phyloP scores from a whole-genome alignment of 202 grass and related monocot genomes.

The Bolboschoenoplectus hybrid region DNA sequence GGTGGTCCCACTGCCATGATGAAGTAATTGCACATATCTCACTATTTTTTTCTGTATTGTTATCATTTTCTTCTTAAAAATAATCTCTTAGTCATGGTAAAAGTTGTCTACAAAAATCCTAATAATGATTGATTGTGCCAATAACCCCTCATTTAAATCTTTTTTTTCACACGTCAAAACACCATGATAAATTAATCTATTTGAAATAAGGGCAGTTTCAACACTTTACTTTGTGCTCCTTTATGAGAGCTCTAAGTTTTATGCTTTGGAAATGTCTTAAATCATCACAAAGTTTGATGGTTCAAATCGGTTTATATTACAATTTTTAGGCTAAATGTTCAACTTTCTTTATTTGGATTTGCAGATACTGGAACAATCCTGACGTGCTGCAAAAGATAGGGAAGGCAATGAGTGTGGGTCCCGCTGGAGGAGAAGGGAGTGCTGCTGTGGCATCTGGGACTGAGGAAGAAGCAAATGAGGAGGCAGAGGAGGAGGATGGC shows the following conservation, averaged over 20 bases:
- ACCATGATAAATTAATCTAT: neutral
- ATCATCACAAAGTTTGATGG: slow-evolving; percentile 8
- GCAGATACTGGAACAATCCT: slow-evolving; percentile 96
- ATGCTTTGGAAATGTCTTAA: neutral
- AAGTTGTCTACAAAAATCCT: neutral
- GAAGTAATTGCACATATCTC: slow-evolving; percentile 54
- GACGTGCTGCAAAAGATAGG: slow-evolving; percentile 92
- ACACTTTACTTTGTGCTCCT: neutral
- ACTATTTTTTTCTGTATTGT: neutral
- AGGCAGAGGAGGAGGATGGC: slow-evolving; percentile 56
- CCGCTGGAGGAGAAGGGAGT: slow-evolving; percentile 42
- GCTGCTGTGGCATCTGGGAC: slow-evolving; percentile 38
- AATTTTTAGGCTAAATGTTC: neutral
- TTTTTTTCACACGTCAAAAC: neutral
- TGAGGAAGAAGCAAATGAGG: slow-evolving; percentile 56
- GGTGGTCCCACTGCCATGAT: slow-evolving; percentile 91
- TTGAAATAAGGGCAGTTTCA: neutral
- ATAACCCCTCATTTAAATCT: no score
- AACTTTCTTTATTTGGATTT: slow-evolving; percentile 14
- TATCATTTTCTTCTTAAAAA: neutral
- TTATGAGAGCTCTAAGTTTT: neutral
- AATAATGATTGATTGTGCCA: neutral
- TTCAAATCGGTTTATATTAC: neutral
- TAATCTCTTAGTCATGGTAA: neutral
- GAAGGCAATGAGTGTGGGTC: slow-evolving; percentile 65